Evolutionary conservation across 345 rosid genomes (phyloP), one percentile per base, ranked within the genome.

Genomic region (Pistacia integerrima): DNA sequence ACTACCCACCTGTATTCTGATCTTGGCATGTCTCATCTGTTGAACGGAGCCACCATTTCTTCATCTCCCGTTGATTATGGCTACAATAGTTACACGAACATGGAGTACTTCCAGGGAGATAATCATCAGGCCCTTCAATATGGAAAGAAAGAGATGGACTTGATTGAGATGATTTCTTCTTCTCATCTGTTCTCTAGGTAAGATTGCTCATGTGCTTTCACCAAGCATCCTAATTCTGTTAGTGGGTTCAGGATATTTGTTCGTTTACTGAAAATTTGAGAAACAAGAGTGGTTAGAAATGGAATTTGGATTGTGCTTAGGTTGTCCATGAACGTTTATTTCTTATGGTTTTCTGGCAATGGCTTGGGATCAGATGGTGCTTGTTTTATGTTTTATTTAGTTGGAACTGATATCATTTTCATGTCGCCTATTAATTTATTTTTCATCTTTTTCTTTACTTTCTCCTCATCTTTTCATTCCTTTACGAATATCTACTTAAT

Each of bases 161-260:
- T 93, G 91, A 88, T 95, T n/a, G 99, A 95, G 90, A 93, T 95
- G 99, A 75, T 95, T 66, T 87, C 89, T 69, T 88, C 89, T 78
- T 83, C 90, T 78, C 78, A 87, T 78, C 79, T 67, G 22, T 86
- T 84, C 79, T 65, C 67, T 65, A 28, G 22, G 28, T 68, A 68
- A 51, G 7, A 4, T 16, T 16, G 16, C 16, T 14, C 17, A 11
- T 61, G 5, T 12, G 64, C 1, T 25, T 22, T 28, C 35, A 68
- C 4, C 59, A 49, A 52, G 71, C 18, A 60, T 20, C 67, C 68
- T 18, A 11, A 25, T 76, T 68, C 54, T 63, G 36, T n/a, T 64
- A 36, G 44, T 33, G 41, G 66, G 44, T 18, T 61, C 33, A 63
- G 41, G 9, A 58, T 5, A 56, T 16, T 55, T 56, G 59, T 3